Evolutionary conservation across 352 stramenopile species (phyloP).

Genomic region (Pythium insidiosum): DNA sequence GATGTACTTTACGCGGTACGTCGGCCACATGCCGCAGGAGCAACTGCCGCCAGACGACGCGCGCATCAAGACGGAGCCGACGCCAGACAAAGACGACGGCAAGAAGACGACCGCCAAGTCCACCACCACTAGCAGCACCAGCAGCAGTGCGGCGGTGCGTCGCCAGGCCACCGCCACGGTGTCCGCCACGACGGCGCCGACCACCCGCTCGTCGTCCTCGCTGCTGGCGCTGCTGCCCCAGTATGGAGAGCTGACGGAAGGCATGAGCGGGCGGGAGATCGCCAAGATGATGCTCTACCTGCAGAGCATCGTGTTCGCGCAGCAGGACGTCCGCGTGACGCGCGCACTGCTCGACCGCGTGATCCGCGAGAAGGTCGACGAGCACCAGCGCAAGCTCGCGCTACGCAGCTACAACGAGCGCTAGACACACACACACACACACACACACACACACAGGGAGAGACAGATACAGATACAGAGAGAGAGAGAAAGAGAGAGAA

Average conservation of each 20-base stretch:
- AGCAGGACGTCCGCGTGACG: slow-evolving; percentile 48
- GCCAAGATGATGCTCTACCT: slow-evolving; percentile 84
- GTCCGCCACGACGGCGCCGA: too few relatives aligned
- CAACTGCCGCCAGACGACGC: too few relatives aligned
- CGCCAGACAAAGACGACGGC: slow-evolving; percentile 46
- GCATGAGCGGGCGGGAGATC: slow-evolving; percentile 83
- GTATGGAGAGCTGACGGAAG: slow-evolving; percentile 49
- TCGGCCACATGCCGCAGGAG: too few relatives aligned
- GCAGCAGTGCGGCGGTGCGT: too few relatives aligned
- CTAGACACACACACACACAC: too few relatives aligned
- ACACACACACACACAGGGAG: too few relatives aligned
- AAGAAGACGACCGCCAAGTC: slow-evolving; percentile 11
- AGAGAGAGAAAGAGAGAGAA: too few relatives aligned
- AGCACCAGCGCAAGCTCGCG: slow-evolving; percentile 62
- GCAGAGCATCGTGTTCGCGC: slow-evolving; percentile 74
- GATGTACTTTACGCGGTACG: slow-evolving; percentile 79
- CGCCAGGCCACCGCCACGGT: too few relatives aligned
- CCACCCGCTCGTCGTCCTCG: too few relatives aligned
- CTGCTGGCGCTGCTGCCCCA: slow-evolving; percentile 27
- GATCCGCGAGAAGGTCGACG: slow-evolving; percentile 59
- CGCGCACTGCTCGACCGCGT: slow-evolving; percentile 47
- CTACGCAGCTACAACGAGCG: slow-evolving; percentile 40
- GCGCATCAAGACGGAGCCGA: too few relatives aligned
- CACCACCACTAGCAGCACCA: too few relatives aligned
- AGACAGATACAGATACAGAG: too few relatives aligned